Conservation (phyloP, 2,329 filamentous ascomycete genomes). For the Alternaria arbusti region DNA sequence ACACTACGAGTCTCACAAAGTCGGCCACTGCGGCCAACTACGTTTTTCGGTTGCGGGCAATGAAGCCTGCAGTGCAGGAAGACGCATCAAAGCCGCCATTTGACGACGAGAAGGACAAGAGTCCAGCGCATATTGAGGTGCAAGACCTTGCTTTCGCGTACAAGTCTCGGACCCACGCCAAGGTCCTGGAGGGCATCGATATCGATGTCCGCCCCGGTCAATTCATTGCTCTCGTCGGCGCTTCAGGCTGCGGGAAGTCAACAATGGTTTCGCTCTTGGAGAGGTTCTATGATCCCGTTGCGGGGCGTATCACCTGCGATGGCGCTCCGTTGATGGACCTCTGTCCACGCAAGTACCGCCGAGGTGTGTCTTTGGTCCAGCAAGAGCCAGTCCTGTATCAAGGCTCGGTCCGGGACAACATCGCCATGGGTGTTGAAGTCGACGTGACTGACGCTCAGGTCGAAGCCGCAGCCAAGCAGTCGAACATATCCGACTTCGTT, state of each 20-base stretch:
- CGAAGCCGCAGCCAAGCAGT: constrained; percentile 77
- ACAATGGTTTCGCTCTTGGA: constrained; percentile 91
- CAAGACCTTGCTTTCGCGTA: constrained; percentile 81
- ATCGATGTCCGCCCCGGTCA: constrained; percentile 71
- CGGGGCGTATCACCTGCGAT: constrained; percentile 80
- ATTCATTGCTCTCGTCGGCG: constrained; percentile 87
- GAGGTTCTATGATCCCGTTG: constrained; percentile 89
- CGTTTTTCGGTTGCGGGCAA: constrained; percentile 52
- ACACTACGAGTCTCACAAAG: constrained; percentile 96
- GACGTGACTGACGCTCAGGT: constrained; percentile 76
- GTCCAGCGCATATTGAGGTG: constrained; percentile 39
- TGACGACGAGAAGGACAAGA: constrained; percentile 41
- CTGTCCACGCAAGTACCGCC: constrained; percentile 82
- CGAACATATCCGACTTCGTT: constrained; percentile 44
- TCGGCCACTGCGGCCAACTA: constrained; percentile 80
- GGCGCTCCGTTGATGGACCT: constrained; percentile 77
- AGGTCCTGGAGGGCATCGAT: constrained; percentile 82
- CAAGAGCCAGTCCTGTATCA: constrained; percentile 96
- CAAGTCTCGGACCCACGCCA: constrained; percentile 76
- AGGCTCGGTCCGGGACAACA: constrained; percentile 89
- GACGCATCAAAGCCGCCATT: constrained; percentile 39
- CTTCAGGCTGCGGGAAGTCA: constrained; percentile 90
- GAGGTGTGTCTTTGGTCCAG: constrained; percentile 82
- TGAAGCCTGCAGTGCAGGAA: constrained; percentile 49
- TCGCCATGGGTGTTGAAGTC: constrained; percentile 70